phyloP scores from a whole-genome alignment of 2,329 filamentous ascomycete genomes.

The Aspergillus novofumigatus region DNA sequence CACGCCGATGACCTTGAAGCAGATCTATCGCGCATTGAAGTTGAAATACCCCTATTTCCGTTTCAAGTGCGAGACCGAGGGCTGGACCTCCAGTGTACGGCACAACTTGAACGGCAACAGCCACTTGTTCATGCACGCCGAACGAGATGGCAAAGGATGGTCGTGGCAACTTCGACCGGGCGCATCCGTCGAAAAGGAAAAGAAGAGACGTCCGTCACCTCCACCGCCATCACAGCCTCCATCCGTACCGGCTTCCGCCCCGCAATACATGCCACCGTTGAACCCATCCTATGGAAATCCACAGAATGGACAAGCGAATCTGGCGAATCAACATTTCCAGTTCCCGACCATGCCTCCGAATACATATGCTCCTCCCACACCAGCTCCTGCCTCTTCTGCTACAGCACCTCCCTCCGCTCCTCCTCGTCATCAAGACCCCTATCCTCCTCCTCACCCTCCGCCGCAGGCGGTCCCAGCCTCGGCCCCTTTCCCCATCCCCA shows the following conservation, averaged over 20 bases:
- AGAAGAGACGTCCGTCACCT: conserved; percentile 47
- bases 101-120: conserved; percentile 59
- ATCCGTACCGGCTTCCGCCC: conserved; percentile 21
- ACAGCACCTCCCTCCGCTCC: conserved; percentile 13
- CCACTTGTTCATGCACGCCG: conserved; percentile 57
- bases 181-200: conserved; percentile 57
- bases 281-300: conserved; percentile 29
- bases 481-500: conserved; percentile 34
- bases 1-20: conserved; percentile 59
- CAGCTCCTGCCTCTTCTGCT: conserved; percentile 21
- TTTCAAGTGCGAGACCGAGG: conserved; percentile 60
- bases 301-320: conserved; percentile 23
- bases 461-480: conserved; percentile 25
- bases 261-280: conserved; percentile 35
- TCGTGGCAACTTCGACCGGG: conserved; percentile 59
- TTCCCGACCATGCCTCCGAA: conserved; percentile 33
- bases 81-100: conserved; percentile 64
- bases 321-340: conserved; percentile 36
- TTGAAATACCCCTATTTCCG: conserved; percentile 58
- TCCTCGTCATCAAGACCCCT: conserved; percentile 19
- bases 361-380: conserved; percentile 28
- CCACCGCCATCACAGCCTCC: conserved; percentile 33
- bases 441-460: conserved; percentile 18
- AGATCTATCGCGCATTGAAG: conserved; percentile 62
- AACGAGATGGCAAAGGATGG: conserved; percentile 60